Base-by-base conservation (phyloP, 345 rosid genomes). In the Microcos paniculata region DNA sequence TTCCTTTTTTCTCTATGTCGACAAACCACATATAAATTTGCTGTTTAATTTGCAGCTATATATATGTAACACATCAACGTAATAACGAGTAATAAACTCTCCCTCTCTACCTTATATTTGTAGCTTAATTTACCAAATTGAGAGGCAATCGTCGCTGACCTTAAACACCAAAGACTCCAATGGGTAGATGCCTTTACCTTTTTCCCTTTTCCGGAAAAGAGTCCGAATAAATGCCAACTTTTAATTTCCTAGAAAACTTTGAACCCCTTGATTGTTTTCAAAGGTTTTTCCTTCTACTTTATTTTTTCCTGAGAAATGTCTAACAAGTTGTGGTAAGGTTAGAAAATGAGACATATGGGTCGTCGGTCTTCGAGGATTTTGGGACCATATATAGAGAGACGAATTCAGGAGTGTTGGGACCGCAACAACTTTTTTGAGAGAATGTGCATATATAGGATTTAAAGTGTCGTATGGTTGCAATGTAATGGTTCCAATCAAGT, bases 51-150 rank as follows among this genome's bases (percentile, higher is more conserved):
- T 35, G 31, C 62, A 23, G 21, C 2, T 56, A 23, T 24, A n/a
- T 53, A 53, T 6, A 1, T 1, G 18, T n/a, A 21, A n/a, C 49
- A 21, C 14, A 31, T 57, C 65, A 42, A 58, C 24, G 21, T 66
- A 15, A 73, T 70, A 57, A 56, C 30, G 30, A 73, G 62, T 68
- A 45, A 73, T 23, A n/a, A n/a, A n/a, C n/a, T n/a, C n/a, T n/a
- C n/a, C n/a, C n/a, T n/a, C 73, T 45, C 73, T 21, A 24, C 21
- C 63, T 57, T 55, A 55, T 21, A 21, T 56, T 78, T 78, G 67
- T 65, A 67, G 74, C 62, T 57, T n/a, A n/a, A n/a, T n/a, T 78
- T 73, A 33, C 70, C 77, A 59, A n/a, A 49, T 71, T 13, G 40
- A 56, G 76, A 55, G 15, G 24, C 6, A 3, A 55, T n/a, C 13